phyloP scores from a whole-genome alignment of 768 basidiomycete species.

The Mrakia hoshinonis region DNA sequence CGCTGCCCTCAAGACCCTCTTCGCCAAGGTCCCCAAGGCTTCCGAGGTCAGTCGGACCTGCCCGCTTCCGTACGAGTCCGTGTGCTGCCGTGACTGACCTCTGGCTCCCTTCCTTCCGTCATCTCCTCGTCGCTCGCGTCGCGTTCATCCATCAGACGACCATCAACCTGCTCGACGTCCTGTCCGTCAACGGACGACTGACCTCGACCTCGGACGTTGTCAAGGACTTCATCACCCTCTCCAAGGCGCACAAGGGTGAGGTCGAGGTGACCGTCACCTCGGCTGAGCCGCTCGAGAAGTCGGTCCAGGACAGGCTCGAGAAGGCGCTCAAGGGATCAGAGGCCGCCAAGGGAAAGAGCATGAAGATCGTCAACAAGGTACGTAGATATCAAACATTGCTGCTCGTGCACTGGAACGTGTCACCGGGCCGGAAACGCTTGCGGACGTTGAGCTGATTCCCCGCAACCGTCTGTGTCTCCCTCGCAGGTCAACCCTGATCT shows the following conservation, averaged over 20 bases:
- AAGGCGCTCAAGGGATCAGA: slow-evolving; percentile 74
- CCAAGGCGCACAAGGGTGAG: slow-evolving; percentile 83
- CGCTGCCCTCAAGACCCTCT: slow-evolving; percentile 58
- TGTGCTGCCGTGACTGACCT: not conserved
- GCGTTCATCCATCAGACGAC: slow-evolving; percentile 47
- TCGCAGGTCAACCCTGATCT: slow-evolving; percentile 79
- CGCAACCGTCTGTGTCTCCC: slow-evolving; percentile 22
- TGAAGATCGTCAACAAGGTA: slow-evolving; percentile 89
- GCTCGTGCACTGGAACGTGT: not conserved
- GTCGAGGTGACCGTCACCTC: slow-evolving; percentile 86
- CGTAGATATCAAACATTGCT: slow-evolving; percentile 34
- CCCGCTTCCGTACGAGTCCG: no score
- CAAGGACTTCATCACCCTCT: slow-evolving; percentile 81
- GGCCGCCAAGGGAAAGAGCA: slow-evolving; percentile 74
- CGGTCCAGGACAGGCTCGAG: slow-evolving; percentile 69
- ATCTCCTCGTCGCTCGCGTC: not conserved
- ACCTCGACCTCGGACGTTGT: slow-evolving; percentile 76
- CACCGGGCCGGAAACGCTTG: no score
- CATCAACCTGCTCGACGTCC: slow-evolving; percentile 79
- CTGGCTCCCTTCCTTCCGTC: not conserved
- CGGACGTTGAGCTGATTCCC: no score
- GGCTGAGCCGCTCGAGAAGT: slow-evolving; percentile 67
- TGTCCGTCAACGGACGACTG: slow-evolving; percentile 88
- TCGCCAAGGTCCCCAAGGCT: slow-evolving; percentile 47
- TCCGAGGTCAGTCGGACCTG: slow-evolving; percentile 35